Base-by-base conservation (phyloP, 1,139 yeast genomes). In the Debaryomycetaceae sp. region DNA sequence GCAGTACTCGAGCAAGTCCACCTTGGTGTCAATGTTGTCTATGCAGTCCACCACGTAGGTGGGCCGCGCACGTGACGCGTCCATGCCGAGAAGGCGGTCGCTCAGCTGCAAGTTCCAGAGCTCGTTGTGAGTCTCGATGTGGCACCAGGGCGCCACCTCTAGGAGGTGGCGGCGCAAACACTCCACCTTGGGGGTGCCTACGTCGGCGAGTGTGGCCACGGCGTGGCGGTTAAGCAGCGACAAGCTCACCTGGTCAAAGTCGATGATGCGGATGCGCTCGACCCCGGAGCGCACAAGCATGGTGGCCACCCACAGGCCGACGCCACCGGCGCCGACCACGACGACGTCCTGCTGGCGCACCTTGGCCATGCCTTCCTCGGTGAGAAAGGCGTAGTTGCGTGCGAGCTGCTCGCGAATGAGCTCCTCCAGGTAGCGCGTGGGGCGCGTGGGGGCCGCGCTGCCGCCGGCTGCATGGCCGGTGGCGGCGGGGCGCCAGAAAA, bases 241-340 rank as follows among this genome's bases (percentile, higher is more conserved):
- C 37, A 91, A 65, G 1, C 96, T 80, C 22, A 91, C 96, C 58
- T 91, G 98, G 57, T 91, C 98, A 53, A 91, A 91, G 58, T 91
- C 98, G 38, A 91, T 79, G 39, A 91, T 71, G 45, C 89, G 72
- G 33, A 91, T 58, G 36, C 74, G 72, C 11, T 82, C 80, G 21
- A 89, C 82, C 8, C 98, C 98, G 6, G 95, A 83, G 46, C 98
- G 75, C 1, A 84, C 84, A 37, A 91, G 68, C 86, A 93, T 86
- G 2, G 95, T 83, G 5, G 88, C 83, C 8, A 83, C 95, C 93
- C 96, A 89, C 0, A 97, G 88, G 2, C 98, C 98, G 21, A 91
- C 98, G 28, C 98, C 98, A 32, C 98, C 98, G 7, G 91, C 94
- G 18, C 98, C 98, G n/a, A 91, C 96, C 12, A 91, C 83, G 3